Conservation (phyloP, 1,139 yeast genomes). For the Diutina neorugosa region DNA sequence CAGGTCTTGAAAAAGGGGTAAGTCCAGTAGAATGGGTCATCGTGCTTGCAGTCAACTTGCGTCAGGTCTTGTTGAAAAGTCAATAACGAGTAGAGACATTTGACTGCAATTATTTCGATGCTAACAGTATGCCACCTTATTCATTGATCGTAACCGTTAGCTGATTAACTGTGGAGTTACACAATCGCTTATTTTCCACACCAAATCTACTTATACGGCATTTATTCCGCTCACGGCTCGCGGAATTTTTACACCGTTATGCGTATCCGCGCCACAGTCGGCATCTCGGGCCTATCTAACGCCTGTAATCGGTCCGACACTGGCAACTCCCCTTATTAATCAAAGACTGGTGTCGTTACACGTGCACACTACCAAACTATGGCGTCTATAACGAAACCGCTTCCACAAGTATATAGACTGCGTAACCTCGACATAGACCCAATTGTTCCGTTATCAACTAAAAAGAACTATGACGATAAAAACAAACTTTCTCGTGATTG, state of each 20-base stretch:
- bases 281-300: background rate
- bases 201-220: no score
- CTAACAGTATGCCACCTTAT: no score
- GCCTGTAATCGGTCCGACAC: background rate
- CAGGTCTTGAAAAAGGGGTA: background rate
- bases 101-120: no score
- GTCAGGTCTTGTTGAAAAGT: no score
- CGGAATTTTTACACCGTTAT: background rate
- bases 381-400: background rate
- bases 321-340: background rate
- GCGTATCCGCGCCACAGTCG: background rate
- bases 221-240: background rate
- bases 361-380: background rate
- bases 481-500: conserved; percentile 42
- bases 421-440: background rate
- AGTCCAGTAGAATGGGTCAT: no score
- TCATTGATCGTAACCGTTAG: no score
- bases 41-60: no score
- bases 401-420: background rate
- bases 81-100: no score
- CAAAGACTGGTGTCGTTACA: background rate
- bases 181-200: no score
- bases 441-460: background rate
- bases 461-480: background rate
- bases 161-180: no score